These are phyloP conservation scores for Elsinoe batatas DNA, from an alignment of 2,329 filamentous ascomycete genomes.

Conservation along the genomic window DNA sequence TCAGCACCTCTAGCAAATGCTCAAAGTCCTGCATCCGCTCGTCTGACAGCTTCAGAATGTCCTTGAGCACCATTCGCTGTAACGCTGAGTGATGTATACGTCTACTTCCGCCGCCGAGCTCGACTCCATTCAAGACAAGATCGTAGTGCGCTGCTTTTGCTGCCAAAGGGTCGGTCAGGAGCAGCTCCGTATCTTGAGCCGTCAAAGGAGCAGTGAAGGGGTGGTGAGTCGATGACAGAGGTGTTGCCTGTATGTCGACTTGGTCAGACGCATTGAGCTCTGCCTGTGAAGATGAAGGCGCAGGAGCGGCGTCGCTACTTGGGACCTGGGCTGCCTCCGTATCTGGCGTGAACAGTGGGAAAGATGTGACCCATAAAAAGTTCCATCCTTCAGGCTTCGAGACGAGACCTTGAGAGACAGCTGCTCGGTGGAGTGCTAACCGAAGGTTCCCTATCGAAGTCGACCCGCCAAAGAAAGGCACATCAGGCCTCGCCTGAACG, in stretches of 20 bases:
- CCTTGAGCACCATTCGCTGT: constrained; percentile 74
- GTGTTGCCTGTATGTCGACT: background rate
- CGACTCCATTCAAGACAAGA: constrained; percentile 87
- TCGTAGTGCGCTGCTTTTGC: constrained; percentile 87
- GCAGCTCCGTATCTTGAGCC: constrained; percentile 55
- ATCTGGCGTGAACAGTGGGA: constrained; percentile 78
- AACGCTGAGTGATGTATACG: constrained; percentile 79
- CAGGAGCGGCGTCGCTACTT: constrained; percentile 58
- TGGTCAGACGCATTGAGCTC: background rate
- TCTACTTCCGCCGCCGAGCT: constrained; percentile 84
- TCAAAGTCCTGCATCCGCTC: constrained; percentile 68
- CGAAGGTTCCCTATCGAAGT: constrained; percentile 63
- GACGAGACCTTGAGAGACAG: constrained; percentile 54
- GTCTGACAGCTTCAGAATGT: constrained; percentile 69
- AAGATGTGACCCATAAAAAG: constrained; percentile 81
- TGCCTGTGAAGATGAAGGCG: background rate
- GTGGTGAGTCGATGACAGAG: constrained; percentile 77
- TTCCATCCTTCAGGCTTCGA: constrained; percentile 43
- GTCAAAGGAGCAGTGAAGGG: constrained; percentile 85
- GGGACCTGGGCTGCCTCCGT: constrained; percentile 62
- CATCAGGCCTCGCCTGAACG: constrained; percentile 64
- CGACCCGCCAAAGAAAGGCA: constrained; percentile 60
- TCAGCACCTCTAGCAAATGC: constrained; percentile 73
- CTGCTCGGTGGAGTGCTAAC: constrained; percentile 56
- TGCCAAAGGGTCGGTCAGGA: constrained; percentile 60